Evolutionary conservation across 306 rosid genomes (phyloP).

Genomic region (Bauhinia variegata): DNA sequence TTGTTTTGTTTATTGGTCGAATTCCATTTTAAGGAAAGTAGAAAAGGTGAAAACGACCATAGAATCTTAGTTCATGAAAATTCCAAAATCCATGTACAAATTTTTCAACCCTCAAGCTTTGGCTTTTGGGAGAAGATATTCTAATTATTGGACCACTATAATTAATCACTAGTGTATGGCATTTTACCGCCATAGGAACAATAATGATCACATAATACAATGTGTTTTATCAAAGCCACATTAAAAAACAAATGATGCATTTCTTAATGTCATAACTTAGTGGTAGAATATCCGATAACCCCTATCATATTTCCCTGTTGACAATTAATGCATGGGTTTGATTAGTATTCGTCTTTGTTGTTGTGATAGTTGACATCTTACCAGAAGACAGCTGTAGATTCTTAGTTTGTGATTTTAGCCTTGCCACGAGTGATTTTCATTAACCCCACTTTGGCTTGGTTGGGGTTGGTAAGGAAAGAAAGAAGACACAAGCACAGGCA

Average conservation of each 20-base stretch:
- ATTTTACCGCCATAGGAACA: no score
- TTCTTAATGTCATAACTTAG: slow-evolving; percentile 1
- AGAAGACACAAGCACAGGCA: slow-evolving; percentile 30
- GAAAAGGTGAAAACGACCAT: no score
- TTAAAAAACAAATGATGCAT: slow-evolving; percentile 16
- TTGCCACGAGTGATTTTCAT: slow-evolving; percentile 45
- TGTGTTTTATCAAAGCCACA: no score
- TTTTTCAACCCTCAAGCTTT: slow-evolving; percentile 8
- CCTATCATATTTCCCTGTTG: slow-evolving; percentile 2
- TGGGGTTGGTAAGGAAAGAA: slow-evolving; percentile 52
- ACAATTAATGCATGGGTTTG: slow-evolving; percentile 16
- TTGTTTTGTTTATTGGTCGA: no score
- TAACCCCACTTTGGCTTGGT: slow-evolving; percentile 43
- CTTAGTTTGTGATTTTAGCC: slow-evolving; percentile 41
- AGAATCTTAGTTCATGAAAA: slow-evolving; percentile 19
- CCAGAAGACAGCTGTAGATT: slow-evolving; percentile 46
- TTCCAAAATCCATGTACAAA: slow-evolving; percentile 23
- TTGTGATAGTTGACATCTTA: slow-evolving; percentile 46
- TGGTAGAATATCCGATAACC: slow-evolving; percentile 16
- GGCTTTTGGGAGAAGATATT: background rate
- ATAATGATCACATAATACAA: no score
- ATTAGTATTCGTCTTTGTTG: slow-evolving; percentile 31
- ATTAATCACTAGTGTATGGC: background rate
- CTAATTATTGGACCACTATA: slow-evolving; percentile 34
- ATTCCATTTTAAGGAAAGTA: no score